These are phyloP conservation scores for Spiromastix sp. DNA, from an alignment of 2,329 filamentous ascomycete genomes.

Conservation along the genomic window DNA sequence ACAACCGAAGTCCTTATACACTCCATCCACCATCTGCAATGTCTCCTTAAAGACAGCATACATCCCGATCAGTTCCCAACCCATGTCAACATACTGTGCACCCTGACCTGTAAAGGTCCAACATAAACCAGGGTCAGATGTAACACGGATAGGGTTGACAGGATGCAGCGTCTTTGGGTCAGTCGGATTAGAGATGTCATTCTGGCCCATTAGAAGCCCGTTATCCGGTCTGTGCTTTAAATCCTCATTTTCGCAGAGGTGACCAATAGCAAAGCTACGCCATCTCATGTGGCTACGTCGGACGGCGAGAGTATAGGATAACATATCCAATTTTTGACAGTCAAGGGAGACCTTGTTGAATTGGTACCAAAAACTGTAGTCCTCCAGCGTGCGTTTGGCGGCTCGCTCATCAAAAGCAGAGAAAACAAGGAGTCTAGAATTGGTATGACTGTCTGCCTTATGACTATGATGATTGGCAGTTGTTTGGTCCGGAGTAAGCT, in stretches of 20 bases:
- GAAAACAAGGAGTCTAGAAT: conserved; percentile 2
- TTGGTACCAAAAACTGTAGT: conserved; percentile 1
- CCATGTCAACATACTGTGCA: conserved; percentile 13
- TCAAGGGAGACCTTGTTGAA: not conserved
- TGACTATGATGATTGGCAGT: not conserved
- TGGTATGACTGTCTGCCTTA: not conserved
- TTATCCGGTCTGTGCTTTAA: too few relatives aligned
- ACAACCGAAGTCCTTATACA: not conserved
- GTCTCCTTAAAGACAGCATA: conserved; percentile 1
- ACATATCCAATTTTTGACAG: conserved; percentile 5
- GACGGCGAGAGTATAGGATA: conserved; percentile 9
- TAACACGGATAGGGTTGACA: not conserved
- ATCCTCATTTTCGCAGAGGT: conserved; percentile 3
- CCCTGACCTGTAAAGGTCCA: conserved; percentile 15
- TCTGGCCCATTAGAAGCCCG: too few relatives aligned
- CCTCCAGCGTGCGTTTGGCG: not conserved
- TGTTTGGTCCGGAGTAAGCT: not conserved
- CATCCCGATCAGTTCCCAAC: conserved; percentile 8
- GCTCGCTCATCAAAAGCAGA: conserved; percentile 1
- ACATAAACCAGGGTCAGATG: not conserved
- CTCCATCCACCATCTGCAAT: not conserved
- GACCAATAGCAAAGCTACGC: not conserved
- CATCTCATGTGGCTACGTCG: conserved; percentile 7
- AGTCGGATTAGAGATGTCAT: not conserved
- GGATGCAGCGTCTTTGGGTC: not conserved